Base-by-base conservation (phyloP, 2,329 filamentous ascomycete genomes). In the Penicillium sp. region DNA sequence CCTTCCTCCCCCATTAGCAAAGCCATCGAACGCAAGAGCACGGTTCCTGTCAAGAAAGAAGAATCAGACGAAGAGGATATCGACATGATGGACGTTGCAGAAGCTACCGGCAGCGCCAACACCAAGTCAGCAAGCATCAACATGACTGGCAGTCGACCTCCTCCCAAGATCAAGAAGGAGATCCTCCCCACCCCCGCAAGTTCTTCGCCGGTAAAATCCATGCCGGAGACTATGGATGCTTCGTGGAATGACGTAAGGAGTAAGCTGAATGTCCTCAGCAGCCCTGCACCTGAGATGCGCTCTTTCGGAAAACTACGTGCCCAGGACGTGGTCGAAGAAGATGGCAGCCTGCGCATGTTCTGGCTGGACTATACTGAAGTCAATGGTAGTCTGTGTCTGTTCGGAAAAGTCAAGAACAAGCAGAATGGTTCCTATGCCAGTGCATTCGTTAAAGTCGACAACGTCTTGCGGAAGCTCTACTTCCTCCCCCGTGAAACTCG, bases 281-380 rank as follows among this genome's bases (percentile, higher is more conserved):
- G 82, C 57, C 83, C 87, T 3, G 73, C 78, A 4, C 63, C 79
- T 3, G 84, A 88, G 50, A 71, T 74, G 21, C 55, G 59, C 15
- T 75, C 72, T 7, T 79, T 87, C 50, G 89, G 89, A 27, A 98
- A 97, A 67, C 77, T 96, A 33, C 81, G 84, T 49, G 77, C 87
- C 42, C 80, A 85, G 48, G 85, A 94, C 65, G 89, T 87, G n/a
- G 70, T 94, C n/a, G 91, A 97, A 63, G 82, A 87, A 48, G 90
- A 98, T 58, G 93, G 91, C 23, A 94, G 86, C 54, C 74, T 98
- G 19, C 84, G 84, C 53, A 88, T 98, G 72, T 98, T 96, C 71
- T 98, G 93, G 93, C 85, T 87, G 6, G 93, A 98, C 66, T 98
- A 95, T 59, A 88, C 85, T 1, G 93, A 98, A 62, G 74, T 95